phyloP scores from a whole-genome alignment of 2,329 filamentous ascomycete species.

The Ceratocystis smalleyi region DNA sequence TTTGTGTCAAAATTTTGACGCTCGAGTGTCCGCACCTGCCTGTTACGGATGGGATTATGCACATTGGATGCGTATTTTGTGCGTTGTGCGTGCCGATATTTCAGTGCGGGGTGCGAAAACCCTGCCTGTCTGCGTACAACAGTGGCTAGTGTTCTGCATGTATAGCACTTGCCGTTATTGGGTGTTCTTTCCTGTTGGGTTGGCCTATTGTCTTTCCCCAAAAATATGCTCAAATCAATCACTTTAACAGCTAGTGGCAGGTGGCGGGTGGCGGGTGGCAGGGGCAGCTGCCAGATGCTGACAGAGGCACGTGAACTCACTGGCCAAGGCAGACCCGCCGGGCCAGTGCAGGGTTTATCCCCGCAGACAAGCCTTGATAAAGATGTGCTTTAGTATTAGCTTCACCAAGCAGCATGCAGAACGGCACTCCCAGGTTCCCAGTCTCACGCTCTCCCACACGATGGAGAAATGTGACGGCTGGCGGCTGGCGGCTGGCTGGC shows the following conservation, averaged over 20 bases:
- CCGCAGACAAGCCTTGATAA: neutral
- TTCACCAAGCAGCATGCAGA: too few species aligned
- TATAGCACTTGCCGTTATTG: neutral
- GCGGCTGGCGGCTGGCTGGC: too few species aligned
- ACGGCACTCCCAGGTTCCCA: too few species aligned
- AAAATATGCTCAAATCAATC: too few species aligned
- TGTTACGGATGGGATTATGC: neutral
- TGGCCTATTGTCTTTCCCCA: neutral
- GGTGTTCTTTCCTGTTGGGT: neutral
- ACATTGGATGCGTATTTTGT: neutral
- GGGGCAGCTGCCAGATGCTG: neutral
- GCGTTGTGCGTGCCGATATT: neutral
- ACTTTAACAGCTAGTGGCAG: neutral
- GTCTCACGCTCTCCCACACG: too few species aligned
- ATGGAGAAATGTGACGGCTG: too few species aligned
- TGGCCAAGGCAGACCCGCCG: neutral
- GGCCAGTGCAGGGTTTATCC: neutral
- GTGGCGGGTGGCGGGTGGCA: too few species aligned
- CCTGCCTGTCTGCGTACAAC: too few species aligned
- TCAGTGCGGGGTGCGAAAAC: neutral
- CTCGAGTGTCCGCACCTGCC: neutral
- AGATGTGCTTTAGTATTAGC: neutral
- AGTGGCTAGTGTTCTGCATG: neutral
- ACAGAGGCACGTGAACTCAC: neutral
- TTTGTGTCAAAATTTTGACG: too few species aligned